Conservation (phyloP, 306 rosid species). For the Oemleria cerasiformis region DNA sequence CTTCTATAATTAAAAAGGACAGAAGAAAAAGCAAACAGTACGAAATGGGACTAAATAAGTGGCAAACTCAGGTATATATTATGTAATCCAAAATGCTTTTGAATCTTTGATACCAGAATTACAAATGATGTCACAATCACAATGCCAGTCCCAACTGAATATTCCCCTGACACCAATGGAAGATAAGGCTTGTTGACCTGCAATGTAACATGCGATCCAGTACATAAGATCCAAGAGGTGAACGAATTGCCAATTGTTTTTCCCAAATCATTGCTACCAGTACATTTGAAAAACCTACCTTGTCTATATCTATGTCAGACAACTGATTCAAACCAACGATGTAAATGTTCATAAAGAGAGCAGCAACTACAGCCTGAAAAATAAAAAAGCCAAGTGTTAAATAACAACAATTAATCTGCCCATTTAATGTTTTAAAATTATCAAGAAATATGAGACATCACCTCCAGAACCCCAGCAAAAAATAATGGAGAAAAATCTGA, state of each 20-base stretch:
- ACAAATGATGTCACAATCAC: slow-evolving; percentile 61
- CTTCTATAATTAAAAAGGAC: not conserved
- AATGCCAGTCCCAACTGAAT: slow-evolving; percentile 71
- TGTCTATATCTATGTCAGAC: slow-evolving; percentile 90
- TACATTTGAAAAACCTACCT: slow-evolving; percentile 45
- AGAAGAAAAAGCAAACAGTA: not conserved
- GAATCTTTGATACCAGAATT: slow-evolving; percentile 52
- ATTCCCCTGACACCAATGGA: slow-evolving; percentile 98
- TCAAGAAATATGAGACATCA: slow-evolving; percentile 29
- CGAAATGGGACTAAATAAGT: not conserved
- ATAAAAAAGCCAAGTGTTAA: slow-evolving; percentile 3
- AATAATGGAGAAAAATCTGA: slow-evolving; percentile 83
- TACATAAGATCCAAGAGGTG: not conserved
- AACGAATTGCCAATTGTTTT: not conserved
- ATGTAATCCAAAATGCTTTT: not conserved
- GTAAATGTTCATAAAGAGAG: slow-evolving; percentile 90
- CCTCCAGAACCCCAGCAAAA: slow-evolving; percentile 81
- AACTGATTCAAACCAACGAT: slow-evolving; percentile 91
- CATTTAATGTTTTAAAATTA: slow-evolving; percentile 7
- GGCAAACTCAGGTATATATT: not conserved
- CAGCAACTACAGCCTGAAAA: slow-evolving; percentile 91
- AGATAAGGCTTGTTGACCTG: slow-evolving; percentile 99
- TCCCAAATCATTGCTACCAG: slow-evolving; percentile 5
- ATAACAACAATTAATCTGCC: slow-evolving; percentile 8
- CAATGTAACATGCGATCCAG: slow-evolving; percentile 25